These are phyloP conservation scores for Cryptococcus sp. DNA, from an alignment of 1,284 basidiomycete species.

Conservation along the genomic window DNA sequence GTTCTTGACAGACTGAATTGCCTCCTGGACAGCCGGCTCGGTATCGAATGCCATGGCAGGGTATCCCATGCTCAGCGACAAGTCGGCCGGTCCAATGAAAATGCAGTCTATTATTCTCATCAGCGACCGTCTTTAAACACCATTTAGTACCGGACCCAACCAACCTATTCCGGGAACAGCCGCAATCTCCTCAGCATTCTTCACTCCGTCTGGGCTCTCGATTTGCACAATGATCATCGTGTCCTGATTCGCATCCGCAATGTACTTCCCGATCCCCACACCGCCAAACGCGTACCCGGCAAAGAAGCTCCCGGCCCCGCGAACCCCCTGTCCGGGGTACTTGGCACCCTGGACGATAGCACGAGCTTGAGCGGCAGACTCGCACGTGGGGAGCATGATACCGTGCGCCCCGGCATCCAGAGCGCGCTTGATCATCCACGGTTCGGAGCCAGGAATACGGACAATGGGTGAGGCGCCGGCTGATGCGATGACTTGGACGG, in stretches of 20 bases:
- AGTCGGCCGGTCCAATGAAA: too few species aligned
- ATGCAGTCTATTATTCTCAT: too few species aligned
- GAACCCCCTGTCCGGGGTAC: conserved; percentile 31
- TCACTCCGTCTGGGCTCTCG: conserved; percentile 29
- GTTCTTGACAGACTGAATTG: too few species aligned
- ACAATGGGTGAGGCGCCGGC: conserved; percentile 26
- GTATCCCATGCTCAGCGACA: too few species aligned
- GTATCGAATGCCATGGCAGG: too few species aligned
- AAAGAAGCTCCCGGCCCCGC: conserved; percentile 32
- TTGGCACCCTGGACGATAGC: conserved; percentile 22
- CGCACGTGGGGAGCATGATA: conserved; percentile 31
- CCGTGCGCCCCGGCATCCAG: conserved; percentile 34
- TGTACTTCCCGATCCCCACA: conserved; percentile 27
- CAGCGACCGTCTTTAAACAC: too few species aligned
- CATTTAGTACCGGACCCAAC: too few species aligned
- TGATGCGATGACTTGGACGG: conserved; percentile 21
- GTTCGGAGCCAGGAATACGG: conserved; percentile 16
- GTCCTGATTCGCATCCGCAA: conserved; percentile 25
- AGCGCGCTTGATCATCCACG: conserved; percentile 28
- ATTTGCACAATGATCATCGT: conserved; percentile 35
- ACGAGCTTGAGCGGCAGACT: conserved; percentile 25
- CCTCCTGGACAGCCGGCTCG: too few species aligned
- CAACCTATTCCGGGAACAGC: conserved; percentile 32
- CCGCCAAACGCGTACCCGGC: conserved; percentile 21
- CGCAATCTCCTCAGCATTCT: conserved; percentile 34